These are phyloP conservation scores for Pseudozyma hubeiensis DNA, from an alignment of 1,284 basidiomycete species.

Conservation along the genomic window DNA sequence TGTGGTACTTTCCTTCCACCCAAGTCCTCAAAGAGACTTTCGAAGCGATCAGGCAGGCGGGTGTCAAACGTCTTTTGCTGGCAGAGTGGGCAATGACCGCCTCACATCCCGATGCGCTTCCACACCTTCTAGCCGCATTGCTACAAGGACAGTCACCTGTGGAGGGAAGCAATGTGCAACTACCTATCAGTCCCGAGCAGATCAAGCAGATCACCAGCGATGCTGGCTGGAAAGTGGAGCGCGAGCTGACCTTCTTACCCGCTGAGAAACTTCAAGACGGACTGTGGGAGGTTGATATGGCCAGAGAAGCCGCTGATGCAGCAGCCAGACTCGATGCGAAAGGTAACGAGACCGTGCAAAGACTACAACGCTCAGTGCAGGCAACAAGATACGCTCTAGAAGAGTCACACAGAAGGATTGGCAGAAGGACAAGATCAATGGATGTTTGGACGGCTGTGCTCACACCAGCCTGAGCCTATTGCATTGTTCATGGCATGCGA, in stretches of 20 bases:
- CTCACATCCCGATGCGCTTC: constrained; percentile 22
- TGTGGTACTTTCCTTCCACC: constrained; percentile 30
- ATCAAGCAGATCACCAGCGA: constrained; percentile 9
- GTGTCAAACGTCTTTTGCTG: constrained; percentile 26
- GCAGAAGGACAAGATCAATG: constrained; percentile 22
- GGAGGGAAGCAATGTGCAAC: constrained; percentile 14
- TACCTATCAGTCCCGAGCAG: constrained; percentile 15
- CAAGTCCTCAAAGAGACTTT: constrained; percentile 12
- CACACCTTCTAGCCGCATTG: constrained; percentile 23
- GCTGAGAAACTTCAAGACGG: constrained; percentile 25
- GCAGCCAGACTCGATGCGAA: not conserved
- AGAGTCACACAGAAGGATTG: constrained; percentile 6
- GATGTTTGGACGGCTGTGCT: constrained; percentile 39
- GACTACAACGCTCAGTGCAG: constrained; percentile 15
- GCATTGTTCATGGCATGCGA: not conserved
- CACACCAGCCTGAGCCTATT: not conserved
- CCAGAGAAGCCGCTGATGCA: constrained; percentile 8
- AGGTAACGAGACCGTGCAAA: not conserved
- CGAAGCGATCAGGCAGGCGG: constrained; percentile 11
- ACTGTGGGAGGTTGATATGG: constrained; percentile 25
- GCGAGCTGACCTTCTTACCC: constrained; percentile 17
- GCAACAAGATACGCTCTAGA: constrained; percentile 26
- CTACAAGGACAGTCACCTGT: constrained; percentile 31
- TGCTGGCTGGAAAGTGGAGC: constrained; percentile 20
- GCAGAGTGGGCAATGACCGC: constrained; percentile 34